These are phyloP conservation scores for Erodium moschatum DNA, from an alignment of 441 rosid genomes.

Conservation along the genomic window DNA sequence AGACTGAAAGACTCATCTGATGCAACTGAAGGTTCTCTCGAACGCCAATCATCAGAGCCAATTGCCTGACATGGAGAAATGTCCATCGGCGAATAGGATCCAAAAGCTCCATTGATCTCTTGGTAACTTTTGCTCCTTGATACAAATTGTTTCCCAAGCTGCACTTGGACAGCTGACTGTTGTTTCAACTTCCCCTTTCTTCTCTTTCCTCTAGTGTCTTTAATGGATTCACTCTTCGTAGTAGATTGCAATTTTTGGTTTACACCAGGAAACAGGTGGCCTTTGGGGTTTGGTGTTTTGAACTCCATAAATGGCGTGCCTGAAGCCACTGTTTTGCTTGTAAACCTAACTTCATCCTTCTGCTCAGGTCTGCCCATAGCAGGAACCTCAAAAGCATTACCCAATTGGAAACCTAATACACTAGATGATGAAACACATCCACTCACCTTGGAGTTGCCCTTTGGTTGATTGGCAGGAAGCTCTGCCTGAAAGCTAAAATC, in stretches of 20 bases:
- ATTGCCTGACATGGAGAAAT: slow-evolving; percentile 60
- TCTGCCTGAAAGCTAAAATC: slow-evolving; percentile 33
- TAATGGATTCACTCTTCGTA: slow-evolving; percentile 42
- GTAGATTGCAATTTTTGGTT: slow-evolving; percentile 47
- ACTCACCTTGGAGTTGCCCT: slow-evolving; percentile 19
- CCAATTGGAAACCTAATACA: not conserved
- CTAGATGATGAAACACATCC: not conserved
- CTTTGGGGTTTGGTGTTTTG: slow-evolving; percentile 42
- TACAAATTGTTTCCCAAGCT: slow-evolving; percentile 44
- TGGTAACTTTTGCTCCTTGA: slow-evolving; percentile 29
- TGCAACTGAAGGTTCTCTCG: slow-evolving; percentile 46
- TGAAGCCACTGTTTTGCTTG: no score
- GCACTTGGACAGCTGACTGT: slow-evolving; percentile 39
- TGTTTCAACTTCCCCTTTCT: slow-evolving; percentile 60
- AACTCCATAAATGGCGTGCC: slow-evolving; percentile 42
- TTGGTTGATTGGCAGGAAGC: slow-evolving; percentile 23
- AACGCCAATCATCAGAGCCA: slow-evolving; percentile 28
- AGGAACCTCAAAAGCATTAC: no score
- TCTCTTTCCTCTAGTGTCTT: slow-evolving; percentile 43
- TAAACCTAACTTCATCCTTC: no score
- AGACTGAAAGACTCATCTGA: slow-evolving; percentile 43
- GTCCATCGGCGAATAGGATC: slow-evolving; percentile 82
- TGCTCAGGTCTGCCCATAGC: no score
- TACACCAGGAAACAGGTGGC: slow-evolving; percentile 34
- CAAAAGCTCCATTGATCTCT: slow-evolving; percentile 46